phyloP scores from a whole-genome alignment of 202 grass and related monocot genomes.

The Setaria viridis region DNA sequence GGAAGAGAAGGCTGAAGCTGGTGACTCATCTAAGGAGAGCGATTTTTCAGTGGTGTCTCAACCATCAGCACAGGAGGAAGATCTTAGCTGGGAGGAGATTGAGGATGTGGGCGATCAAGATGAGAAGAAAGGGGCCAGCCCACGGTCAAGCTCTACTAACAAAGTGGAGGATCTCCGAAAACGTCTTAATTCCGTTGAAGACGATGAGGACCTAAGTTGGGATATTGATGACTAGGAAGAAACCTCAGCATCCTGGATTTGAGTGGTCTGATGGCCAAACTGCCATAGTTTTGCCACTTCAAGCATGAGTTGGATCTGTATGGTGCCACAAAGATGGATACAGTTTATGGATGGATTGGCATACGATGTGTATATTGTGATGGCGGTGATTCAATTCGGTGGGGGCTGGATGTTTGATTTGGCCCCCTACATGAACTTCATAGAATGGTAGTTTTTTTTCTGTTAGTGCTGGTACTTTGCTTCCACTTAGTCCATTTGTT shows the following conservation, averaged over 20 bases:
- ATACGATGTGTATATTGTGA: constrained; percentile 46
- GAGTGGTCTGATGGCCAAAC: constrained; percentile 2
- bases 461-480: constrained; percentile 33
- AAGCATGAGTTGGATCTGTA: constrained; percentile 31
- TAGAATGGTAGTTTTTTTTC: constrained; percentile 39
- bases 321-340: constrained; percentile 13
- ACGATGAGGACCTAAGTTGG: constrained; percentile 85
- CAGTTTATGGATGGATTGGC: constrained; percentile 4
- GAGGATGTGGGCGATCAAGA: constrained; percentile 57
- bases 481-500: constrained; percentile 28
- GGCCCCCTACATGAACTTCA: constrained; percentile 10
- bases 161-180: constrained; percentile 71
- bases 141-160: constrained; percentile 44
- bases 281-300: constrained; percentile 1
- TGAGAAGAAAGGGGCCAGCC: constrained; percentile 57
- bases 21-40: constrained; percentile 59
- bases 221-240: constrained; percentile 77
- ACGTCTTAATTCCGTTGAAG: constrained; percentile 62
- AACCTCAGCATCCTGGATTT: constrained; percentile 2
- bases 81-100: constrained; percentile 78
- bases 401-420: constrained; percentile 38
- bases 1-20: constrained; percentile 46
- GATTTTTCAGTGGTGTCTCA: constrained; percentile 60
- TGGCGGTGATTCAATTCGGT: constrained; percentile 40
- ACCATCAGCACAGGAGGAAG: constrained; percentile 58